Conservation (phyloP, 2,329 filamentous ascomycete genomes). For the Trichoderma sp. region DNA sequence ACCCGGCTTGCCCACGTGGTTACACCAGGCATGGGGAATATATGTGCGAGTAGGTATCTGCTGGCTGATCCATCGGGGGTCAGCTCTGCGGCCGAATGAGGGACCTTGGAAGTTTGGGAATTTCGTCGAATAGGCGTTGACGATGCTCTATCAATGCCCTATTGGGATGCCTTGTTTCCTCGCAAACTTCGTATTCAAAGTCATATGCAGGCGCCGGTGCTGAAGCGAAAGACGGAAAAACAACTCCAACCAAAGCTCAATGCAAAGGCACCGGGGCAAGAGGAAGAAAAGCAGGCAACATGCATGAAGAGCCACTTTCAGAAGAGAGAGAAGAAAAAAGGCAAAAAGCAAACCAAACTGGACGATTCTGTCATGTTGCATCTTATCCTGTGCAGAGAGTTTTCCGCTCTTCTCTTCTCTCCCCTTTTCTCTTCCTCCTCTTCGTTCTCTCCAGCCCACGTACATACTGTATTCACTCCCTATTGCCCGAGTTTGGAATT, state of each 20-base stretch:
- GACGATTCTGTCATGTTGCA: background rate
- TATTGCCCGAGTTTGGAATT: background rate
- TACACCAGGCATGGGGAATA: background rate
- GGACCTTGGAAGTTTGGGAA: background rate
- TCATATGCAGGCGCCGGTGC: background rate
- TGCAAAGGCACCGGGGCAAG: background rate
- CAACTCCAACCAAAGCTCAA: background rate
- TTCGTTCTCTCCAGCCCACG: background rate
- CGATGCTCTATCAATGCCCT: background rate
- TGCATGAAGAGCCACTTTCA: slow-evolving; percentile 3
- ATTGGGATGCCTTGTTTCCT: background rate
- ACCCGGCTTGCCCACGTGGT: background rate
- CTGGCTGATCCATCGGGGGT: background rate
- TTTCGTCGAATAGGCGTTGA: background rate
- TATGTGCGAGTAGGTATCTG: background rate
- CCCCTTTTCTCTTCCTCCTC: background rate
- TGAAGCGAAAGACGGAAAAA: background rate
- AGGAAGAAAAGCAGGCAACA: background rate
- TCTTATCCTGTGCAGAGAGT: background rate
- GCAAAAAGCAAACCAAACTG: background rate
- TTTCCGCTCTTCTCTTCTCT: background rate
- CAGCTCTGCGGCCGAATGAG: background rate
- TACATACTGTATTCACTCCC: background rate
- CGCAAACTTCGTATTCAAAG: background rate
- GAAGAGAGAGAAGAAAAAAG: background rate